These are phyloP conservation scores for Fraxinus sp. DNA, from an alignment of 305 asterid genomes.

Conservation along the genomic window DNA sequence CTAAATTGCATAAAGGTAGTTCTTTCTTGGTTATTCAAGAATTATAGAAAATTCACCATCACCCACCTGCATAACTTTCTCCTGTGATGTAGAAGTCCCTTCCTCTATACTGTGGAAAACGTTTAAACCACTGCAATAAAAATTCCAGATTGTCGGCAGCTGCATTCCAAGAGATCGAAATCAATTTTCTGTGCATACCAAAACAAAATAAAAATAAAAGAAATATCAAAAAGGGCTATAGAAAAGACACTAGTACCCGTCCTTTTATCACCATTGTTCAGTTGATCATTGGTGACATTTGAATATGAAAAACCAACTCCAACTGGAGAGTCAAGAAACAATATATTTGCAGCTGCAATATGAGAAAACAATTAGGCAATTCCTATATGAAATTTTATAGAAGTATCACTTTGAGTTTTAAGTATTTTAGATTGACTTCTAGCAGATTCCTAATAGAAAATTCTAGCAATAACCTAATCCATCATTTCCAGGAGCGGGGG, in stretches of 20 bases:
- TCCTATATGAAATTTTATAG: background rate
- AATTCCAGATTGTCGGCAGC: conserved; percentile 76
- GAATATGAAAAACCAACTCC: conserved; percentile 96
- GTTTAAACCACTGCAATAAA: conserved; percentile 71
- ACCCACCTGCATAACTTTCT: conserved; percentile 92
- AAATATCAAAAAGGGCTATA: background rate
- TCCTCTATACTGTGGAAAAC: conserved; percentile 88
- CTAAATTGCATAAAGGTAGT: conserved; percentile 8
- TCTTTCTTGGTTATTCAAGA: background rate
- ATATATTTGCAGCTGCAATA: conserved; percentile 75
- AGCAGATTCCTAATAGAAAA: background rate
- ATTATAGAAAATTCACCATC: conserved; percentile 1
- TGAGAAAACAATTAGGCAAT: conserved; percentile 12
- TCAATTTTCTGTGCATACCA: conserved; percentile 20
- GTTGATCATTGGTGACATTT: conserved; percentile 71
- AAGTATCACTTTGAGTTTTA: background rate
- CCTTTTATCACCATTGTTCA: conserved; percentile 73
- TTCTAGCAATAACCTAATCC: background rate
- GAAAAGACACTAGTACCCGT: conserved; percentile 53
- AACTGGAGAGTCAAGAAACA: conserved; percentile 89
- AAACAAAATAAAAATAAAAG: conserved; percentile 2
- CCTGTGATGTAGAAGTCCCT: conserved; percentile 78
- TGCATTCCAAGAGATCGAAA: conserved; percentile 38
- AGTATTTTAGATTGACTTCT: background rate
- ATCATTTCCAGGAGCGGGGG: background rate